Evolutionary conservation across 768 basidiomycete species (phyloP), one percentile per base, ranked within the genome.

Genomic region (Trametopsis cervina): DNA sequence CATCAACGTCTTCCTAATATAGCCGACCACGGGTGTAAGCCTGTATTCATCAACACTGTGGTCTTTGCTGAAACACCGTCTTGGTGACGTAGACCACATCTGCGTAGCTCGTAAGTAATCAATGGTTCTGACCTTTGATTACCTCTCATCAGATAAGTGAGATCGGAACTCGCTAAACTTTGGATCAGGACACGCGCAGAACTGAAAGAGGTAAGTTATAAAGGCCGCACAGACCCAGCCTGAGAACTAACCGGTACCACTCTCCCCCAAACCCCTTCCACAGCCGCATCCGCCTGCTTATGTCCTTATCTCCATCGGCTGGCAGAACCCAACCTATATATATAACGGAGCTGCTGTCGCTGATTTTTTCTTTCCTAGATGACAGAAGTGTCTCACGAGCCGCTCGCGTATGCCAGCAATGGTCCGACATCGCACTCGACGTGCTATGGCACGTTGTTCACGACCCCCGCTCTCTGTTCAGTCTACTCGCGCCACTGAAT

Each of bases 361-460:
- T 59, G 40, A 56, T 62, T 29, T 57, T 60, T 33, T 52, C 59
- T 11, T 54, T 51, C 51, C 51, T 62, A 43, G 59, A 60, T 44
- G 47, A 52, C 25, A 43, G 49, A 20, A 50, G 54, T 20, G 54
- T 62, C 44, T 52, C 55, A 17, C 41, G 54, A 15, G 45, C 52
- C 42, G 80, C 77, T 2, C 65, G 68, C 27, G 78, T 83, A 18
- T 82, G 73, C 67, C 78, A 69, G 52, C 59, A 54, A 26, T 85
- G 83, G 83, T 73, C 75, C 1, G 70, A 77, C 12, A 63, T 77
- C 20, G 77, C 80, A 3, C 63, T 84, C 50, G 75, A 81, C 56
- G 54, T 65, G n/a, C 60, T 83, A 0, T 85, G 83, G 83, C 69
- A 61, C 41, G 72, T 77, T 5, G 71, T 82, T 15, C 60, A 67